Conservation (phyloP, 1,284 basidiomycete species). For the Lignosus rhinocerotis region DNA sequence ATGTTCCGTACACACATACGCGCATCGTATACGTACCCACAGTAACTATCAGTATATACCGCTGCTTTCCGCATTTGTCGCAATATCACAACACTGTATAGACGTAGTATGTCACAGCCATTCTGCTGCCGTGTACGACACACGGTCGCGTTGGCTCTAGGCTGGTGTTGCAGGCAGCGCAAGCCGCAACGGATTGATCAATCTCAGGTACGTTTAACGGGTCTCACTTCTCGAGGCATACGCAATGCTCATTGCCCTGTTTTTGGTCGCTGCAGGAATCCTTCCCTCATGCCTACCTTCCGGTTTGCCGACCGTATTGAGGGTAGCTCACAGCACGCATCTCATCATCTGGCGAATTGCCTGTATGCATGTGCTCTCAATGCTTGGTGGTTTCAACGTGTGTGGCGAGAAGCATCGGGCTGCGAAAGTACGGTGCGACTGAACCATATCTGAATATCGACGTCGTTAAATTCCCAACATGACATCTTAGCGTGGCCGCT, state of each 20-base stretch:
- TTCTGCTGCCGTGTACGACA: not conserved
- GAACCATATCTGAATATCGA: not conserved
- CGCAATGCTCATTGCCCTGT: not conserved
- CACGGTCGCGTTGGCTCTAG: not conserved
- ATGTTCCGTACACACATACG: constrained; percentile 5
- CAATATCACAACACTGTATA: constrained; percentile 10
- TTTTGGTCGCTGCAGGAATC: not conserved
- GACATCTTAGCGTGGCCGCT: not conserved
- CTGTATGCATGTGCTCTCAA: not conserved
- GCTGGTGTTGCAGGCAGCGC: not conserved
- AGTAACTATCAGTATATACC: constrained; percentile 11
- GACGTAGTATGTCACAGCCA: not conserved
- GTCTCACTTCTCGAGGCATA: not conserved
- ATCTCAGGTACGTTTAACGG: not conserved
- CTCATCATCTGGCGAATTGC: not conserved
- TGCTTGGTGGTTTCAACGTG: not conserved
- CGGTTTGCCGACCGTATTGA: not conserved
- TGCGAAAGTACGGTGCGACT: not conserved
- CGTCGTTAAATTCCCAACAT: not conserved
- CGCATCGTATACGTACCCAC: constrained; percentile 6
- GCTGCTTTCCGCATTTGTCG: constrained; percentile 16
- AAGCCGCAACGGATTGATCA: not conserved
- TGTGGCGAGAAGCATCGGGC: not conserved
- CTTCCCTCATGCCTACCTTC: not conserved
- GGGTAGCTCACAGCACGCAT: not conserved